phyloP scores from a whole-genome alignment of 177 flowering plant genomes.

The Vitis hybrid region DNA sequence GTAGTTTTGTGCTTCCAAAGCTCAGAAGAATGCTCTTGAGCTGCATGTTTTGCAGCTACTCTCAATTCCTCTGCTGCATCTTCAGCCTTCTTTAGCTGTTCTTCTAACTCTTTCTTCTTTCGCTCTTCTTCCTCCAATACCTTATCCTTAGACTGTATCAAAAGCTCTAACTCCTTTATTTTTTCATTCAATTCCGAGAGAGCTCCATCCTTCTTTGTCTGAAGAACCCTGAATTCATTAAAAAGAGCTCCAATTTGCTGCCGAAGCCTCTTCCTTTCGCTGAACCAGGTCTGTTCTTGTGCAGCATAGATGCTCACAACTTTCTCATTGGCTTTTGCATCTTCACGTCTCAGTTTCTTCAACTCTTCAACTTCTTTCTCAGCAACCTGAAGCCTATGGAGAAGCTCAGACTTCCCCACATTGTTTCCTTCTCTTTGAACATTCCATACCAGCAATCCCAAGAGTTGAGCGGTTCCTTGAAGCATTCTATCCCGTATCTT shows the following conservation, averaged over 20 bases:
- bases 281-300: constrained; percentile 82
- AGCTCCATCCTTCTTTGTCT: constrained; percentile 47
- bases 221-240: constrained; percentile 47
- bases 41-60: constrained; percentile 47
- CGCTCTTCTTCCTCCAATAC: constrained; percentile 48
- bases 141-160: constrained; percentile 49
- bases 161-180: constrained; percentile 49
- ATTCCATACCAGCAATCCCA: constrained; percentile 81
- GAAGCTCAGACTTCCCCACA: constrained; percentile 35
- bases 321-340: constrained; percentile 91
- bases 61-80: constrained; percentile 47
- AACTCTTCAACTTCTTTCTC: constrained; percentile 59
- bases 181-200: constrained; percentile 46
- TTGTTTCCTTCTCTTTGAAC: constrained; percentile 41
- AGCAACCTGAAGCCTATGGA: constrained; percentile 52
- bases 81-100: constrained; percentile 47
- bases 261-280: constrained; percentile 65
- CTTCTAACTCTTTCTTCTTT: constrained; percentile 56
- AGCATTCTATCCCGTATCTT: constrained; percentile 56
- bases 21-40: constrained; percentile 64
- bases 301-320: constrained; percentile 81
- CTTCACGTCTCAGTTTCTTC: constrained; percentile 72
- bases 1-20: constrained; percentile 84
- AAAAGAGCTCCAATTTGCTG: constrained; percentile 68
- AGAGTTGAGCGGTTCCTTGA: constrained; percentile 67